Percentiles rank a stretch among this genome's conserved stretches.
Evolutionary conservation across 495 filamentous ascomycete species (phyloP).

Genomic region (Hyaloscypha hepaticicola): DNA sequence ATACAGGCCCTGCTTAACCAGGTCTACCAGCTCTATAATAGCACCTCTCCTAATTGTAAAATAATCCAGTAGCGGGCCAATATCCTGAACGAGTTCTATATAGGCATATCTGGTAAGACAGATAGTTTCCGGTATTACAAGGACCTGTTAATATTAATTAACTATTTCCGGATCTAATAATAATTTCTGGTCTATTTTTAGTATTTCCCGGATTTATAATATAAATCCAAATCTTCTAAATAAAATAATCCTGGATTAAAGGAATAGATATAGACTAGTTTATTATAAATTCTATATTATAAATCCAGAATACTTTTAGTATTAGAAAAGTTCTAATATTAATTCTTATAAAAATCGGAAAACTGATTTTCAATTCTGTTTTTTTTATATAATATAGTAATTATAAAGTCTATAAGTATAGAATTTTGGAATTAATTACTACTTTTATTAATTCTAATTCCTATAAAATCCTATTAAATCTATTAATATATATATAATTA

Average conservation of each 20-base stretch:
- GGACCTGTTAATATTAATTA: too few relatives aligned
- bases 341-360: too few relatives aligned
- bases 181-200: conserved; percentile 13
- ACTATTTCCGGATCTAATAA: neutral
- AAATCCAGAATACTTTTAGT: conserved; percentile 12
- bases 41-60: conserved; percentile 11
- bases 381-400: too few relatives aligned
- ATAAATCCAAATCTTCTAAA: conserved; percentile 1
- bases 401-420: too few relatives aligned
- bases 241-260: conserved; percentile 14
- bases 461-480: too few relatives aligned
- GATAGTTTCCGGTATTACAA: neutral
- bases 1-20: too few relatives aligned
- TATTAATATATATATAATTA: too few relatives aligned
- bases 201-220: conserved; percentile 2
- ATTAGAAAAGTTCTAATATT: too few relatives aligned
- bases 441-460: too few relatives aligned
- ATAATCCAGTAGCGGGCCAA: conserved; percentile 13
- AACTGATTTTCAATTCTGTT: too few relatives aligned
- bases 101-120: neutral
- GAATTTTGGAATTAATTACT: too few relatives aligned
- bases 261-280: conserved; percentile 7
- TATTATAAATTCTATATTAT: too few relatives aligned
- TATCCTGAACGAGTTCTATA: conserved; percentile 18
- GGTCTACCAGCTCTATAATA: conserved; percentile 7